Evolutionary conservation across 768 basidiomycete genomes (phyloP), one percentile per base, ranked within the genome.

Genomic region (Podaxis sp.): DNA sequence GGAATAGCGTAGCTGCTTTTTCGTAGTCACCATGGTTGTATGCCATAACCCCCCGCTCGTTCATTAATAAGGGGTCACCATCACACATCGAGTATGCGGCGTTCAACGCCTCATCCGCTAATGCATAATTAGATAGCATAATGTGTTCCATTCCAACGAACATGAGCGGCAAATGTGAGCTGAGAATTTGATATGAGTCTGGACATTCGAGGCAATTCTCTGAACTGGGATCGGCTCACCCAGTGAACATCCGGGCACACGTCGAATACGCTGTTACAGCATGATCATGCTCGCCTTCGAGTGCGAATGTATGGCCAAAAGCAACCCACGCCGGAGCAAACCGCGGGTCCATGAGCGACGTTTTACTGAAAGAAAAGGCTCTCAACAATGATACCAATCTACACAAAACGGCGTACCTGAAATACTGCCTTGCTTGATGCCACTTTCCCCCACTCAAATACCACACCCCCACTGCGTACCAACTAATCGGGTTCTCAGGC

Each of bases 141-240:
- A 99, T 91, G 65, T 98, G 92, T 72, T 99, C 96, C 95, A 98
- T 98, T 5, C 96, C 97, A 50, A 98, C 93, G 69, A 95, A 98
- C 74, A 95, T 85, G 47, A 97, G 77, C 1, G 97, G 95, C 3
- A 99, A 76, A 74, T 99, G 96, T 2, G 95, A 95, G n/a, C 95
- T 96, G 40, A 48, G 18, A 3, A 21, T 44, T 44, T 18, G 9
- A 44, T n/a, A 44, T 44, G 18, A 48, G n/a, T 55, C 48, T 27
- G 36, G 36, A 38, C 48, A 48, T 32, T 14, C 3, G 42, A 25
- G 57, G 25, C 6, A 23, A 23, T 7, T 28, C 58, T 44, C 40
- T 38, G 14, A 5, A 51, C 14, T 23, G 11, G 21, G 55, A 27
- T 14, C 16, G 42, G 66, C 82, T 55, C 69, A 95, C 92, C 96